Evolutionary conservation across 2,329 filamentous ascomycete species (phyloP), one percentile per base, ranked within the genome.

Genomic region (Trichophyton equinum): DNA sequence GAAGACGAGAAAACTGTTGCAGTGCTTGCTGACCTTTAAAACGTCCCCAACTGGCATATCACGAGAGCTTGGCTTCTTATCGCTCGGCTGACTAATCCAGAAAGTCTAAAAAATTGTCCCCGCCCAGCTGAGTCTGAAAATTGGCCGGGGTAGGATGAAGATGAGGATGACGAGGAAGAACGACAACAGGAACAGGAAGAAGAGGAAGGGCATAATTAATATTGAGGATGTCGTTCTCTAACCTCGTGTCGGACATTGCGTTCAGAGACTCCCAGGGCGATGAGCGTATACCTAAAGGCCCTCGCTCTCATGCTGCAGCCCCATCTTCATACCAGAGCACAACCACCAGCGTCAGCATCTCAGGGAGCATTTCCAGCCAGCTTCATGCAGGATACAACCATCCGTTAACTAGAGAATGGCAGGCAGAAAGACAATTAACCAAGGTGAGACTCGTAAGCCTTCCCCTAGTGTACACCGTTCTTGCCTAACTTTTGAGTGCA

Each of bases 381-480:
- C 81, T 92, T 47, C 89, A 94, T 70, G 86, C 88, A 59, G 89
- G 89, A 62, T 92, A 92, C 74, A 86, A 85, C 68, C 88, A 94
- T 68, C 87, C 89, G 55, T 79, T 94, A 61, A 86, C 87, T 61
- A 81, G 89, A 66, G 82, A 85, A 68, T 94, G 89, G 89, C 89
- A 94, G 74, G 85, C 88, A 38, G 88, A 92, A 77, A 82, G 87
- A 66, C 88, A 92, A 76, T 79, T 94, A 72, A 92, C 89, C 64
- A 92, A 92, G 84, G 88, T 89, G 67, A 61, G 79, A 4, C 33
- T 38, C 27, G 1, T 5, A 30, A 30, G 27, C 27, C 68, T 61
- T 46, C 56, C 20, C 11, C 36, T 49, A 22, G 7, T 9, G 53
- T 27, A 55, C 58, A 11, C 30, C 38, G 56, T 20, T 4, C 36